Evolutionary conservation across 306 rosid species (phyloP), one percentile per base, ranked within the genome.

Genomic region (Pyrus betulifolia): DNA sequence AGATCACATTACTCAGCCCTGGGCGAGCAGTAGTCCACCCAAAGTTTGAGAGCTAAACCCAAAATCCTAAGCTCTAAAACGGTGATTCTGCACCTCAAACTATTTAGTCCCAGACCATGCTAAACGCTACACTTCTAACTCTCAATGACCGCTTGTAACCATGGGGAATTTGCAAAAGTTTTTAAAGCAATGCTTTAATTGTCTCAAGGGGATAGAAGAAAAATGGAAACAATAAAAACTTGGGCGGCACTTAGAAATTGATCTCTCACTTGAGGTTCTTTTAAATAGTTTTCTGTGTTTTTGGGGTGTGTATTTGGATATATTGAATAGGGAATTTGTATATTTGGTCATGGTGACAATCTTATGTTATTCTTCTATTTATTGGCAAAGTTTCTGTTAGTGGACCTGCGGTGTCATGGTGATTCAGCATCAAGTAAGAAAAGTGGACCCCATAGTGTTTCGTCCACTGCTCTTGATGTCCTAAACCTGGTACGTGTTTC

Each of bases 361-460:
- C 80, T 68, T 80, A 40, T 81, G 30, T 66, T 78, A 35, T 63
- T 49, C 63, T 75, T 83, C 42, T 79, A 38, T 79, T 23, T 60
- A 45, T 66, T 54, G 77, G 71, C 71, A 64, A 81, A 92, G 98
- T 92, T 95, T 88, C 97, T 95, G 76, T 82, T 92, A 67, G 97
- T 92, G 42, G 97, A 92, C 83, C 77, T 95, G 70, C 93, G 93
- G 33, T 95, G 98, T 83, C 98, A 95, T 76, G 98, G 96, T 14
- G 96, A 92, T 88, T 95, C 97, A 72, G 77, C 97, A 42, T 84
- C 87, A 55, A 83, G 79, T 59, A 84, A 81, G 82, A 92, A 84
- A 85, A 88, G 87, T 85, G 91, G 86, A 27, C 92, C 96, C 61
- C 88, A 92, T 76, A 85, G 84, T 80, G 96, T 95, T 84, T 85